These are phyloP conservation scores for Cystobasidium sp. DNA, from an alignment of 1,284 basidiomycete genomes.

Conservation along the genomic window DNA sequence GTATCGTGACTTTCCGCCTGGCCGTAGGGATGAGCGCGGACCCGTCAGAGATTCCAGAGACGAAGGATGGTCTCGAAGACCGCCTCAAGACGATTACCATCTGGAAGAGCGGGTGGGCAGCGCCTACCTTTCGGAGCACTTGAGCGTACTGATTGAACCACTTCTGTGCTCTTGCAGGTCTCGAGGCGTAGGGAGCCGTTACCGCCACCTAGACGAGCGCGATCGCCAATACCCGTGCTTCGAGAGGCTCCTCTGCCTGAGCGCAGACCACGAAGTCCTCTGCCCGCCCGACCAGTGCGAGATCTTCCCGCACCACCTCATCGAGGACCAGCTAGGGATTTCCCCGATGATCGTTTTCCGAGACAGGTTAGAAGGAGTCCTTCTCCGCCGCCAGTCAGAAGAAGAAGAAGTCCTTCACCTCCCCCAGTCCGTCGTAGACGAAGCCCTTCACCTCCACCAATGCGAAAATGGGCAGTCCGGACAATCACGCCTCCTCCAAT, in stretches of 20 bases:
- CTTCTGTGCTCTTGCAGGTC: neutral
- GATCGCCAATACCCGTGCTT: neutral
- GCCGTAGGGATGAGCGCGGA: neutral
- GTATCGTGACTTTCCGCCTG: neutral
- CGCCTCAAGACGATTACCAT: neutral
- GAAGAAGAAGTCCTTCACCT: slow-evolving; percentile 9
- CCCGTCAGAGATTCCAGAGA: neutral
- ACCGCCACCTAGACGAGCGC: neutral
- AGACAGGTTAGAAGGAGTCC: slow-evolving; percentile 5
- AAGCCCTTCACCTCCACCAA: too few species aligned
- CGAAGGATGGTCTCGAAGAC: slow-evolving; percentile 12
- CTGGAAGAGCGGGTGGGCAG: neutral
- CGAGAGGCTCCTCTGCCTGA: neutral
- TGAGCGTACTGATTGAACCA: neutral
- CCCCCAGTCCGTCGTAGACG: neutral
- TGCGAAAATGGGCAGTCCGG: too few species aligned
- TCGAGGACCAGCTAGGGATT: neutral
- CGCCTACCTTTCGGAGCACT: neutral
- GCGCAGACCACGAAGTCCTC: neutral
- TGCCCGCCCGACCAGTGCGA: neutral
- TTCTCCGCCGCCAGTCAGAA: slow-evolving; percentile 7
- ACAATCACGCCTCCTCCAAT: too few species aligned
- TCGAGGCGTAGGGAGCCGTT: neutral
- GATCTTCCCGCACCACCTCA: neutral
- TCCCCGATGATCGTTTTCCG: neutral